phyloP scores from a whole-genome alignment of 495 filamentous ascomycete species.

The Tuber borchii region DNA sequence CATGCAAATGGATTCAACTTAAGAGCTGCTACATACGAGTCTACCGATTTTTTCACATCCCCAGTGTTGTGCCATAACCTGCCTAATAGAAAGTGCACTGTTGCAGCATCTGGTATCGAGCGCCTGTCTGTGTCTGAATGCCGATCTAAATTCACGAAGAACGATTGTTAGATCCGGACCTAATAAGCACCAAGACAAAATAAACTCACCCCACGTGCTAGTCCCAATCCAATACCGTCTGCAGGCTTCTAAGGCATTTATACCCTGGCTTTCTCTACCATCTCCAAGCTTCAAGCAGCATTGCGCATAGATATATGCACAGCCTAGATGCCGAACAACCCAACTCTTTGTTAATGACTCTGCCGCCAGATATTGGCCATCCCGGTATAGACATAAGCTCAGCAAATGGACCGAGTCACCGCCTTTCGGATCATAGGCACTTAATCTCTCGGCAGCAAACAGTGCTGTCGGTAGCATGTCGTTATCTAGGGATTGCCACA shows the following conservation, averaged over 20 bases:
- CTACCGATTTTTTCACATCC: slow-evolving; percentile 70
- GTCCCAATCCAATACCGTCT: slow-evolving; percentile 55
- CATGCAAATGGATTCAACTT: slow-evolving; percentile 95
- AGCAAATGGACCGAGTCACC: slow-evolving; percentile 76
- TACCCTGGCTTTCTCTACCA: slow-evolving; percentile 67
- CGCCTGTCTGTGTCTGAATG: slow-evolving; percentile 59
- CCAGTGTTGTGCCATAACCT: slow-evolving; percentile 78
- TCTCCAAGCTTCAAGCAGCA: slow-evolving; percentile 65
- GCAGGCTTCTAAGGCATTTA: slow-evolving; percentile 69
- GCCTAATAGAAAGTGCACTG: slow-evolving; percentile 69
- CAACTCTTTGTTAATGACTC: slow-evolving; percentile 36
- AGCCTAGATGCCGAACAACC: slow-evolving; percentile 61
- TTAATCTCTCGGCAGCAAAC: slow-evolving; percentile 80
- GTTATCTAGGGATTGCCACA: slow-evolving; percentile 92
- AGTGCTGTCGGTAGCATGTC: slow-evolving; percentile 79
- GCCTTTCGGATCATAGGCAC: slow-evolving; percentile 70
- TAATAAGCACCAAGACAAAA: slow-evolving; percentile 5
- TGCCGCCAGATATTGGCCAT: slow-evolving; percentile 68
- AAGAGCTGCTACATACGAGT: slow-evolving; percentile 77
- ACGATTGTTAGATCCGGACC: slow-evolving; percentile 3
- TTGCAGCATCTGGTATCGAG: slow-evolving; percentile 74
- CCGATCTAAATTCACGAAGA: slow-evolving; percentile 51
- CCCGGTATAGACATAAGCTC: slow-evolving; percentile 71
- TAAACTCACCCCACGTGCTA: slow-evolving; percentile 48
- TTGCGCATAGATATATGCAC: slow-evolving; percentile 85